phyloP scores from a whole-genome alignment of 2,329 filamentous ascomycete species.

The Cryphonectria carpinicola region DNA sequence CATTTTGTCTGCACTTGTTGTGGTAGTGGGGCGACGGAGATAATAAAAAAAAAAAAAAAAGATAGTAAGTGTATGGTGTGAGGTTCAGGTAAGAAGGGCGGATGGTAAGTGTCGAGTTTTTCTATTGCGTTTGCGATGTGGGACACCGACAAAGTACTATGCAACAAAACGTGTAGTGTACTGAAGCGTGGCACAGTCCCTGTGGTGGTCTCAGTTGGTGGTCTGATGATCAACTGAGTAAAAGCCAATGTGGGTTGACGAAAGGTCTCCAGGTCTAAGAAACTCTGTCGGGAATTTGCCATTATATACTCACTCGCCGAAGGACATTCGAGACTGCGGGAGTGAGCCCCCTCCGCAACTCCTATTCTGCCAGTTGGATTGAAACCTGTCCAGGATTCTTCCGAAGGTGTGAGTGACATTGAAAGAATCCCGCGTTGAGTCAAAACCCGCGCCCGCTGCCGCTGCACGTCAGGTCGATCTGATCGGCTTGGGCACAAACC shows the following conservation, averaged over 20 bases:
- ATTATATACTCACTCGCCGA: conserved; percentile 3
- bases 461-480: background rate
- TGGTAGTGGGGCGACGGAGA: conserved; percentile 4
- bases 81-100: background rate
- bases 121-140: background rate
- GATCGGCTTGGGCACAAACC: background rate
- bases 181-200: background rate
- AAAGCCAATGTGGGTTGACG: conserved; percentile 3
- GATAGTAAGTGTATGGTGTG: background rate
- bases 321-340: background rate
- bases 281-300: background rate
- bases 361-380: background rate
- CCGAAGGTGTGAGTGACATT: background rate
- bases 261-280: background rate
- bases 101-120: background rate
- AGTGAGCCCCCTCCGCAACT: background rate
- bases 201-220: background rate
- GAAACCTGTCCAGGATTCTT: background rate
- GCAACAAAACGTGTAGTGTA: background rate
- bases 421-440: background rate
- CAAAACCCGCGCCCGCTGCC: background rate
- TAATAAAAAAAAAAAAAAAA: background rate
- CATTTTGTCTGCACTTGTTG: conserved; percentile 15
- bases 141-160: background rate
- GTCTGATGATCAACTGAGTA: conserved; percentile 9